Evolutionary conservation across 2,329 filamentous ascomycete genomes (phyloP), one percentile per base, ranked within the genome.

Genomic region (Cytospora schulzeri): DNA sequence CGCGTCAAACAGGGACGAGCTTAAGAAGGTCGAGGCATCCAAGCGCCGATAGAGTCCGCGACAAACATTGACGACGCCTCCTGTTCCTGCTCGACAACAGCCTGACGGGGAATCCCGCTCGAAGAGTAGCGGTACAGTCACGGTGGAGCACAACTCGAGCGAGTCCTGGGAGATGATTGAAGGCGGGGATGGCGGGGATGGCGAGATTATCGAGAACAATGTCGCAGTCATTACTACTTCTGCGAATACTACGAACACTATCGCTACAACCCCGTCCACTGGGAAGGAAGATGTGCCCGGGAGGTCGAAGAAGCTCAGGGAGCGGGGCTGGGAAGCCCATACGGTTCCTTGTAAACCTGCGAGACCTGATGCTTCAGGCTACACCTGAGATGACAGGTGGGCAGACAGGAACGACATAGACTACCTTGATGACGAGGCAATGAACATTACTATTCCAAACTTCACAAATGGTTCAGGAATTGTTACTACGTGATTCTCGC

Each of bases 1-100:
- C 38, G n/a, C 4, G 14, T 35, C 14, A 11, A 33, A 66, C 69
- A 93, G 91, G 80, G 91, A 97, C 78, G 94, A 98, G 78, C 81
- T 97, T 69, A 96, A 96, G 85, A 97, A 97, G 81, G 91, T 97
- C 73, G 92, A 95, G 76, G 85, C 88, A 50, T 83, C 86, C 67
- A 91, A 91, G 81, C 85, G 85, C 72, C 81, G 83, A 80, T 86
- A 74, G 79, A 68, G 64, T 35, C 29, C 41, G n/a, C 22, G 60
- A 60, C 64, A 5, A 19, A 22, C 22, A 22, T 15, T 1, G 50
- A 15, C 51, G 22, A 35, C 35, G 4, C 2, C 26, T 12, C n/a
- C 19, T n/a, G 29, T 50, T 17, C 52, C 38, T 19, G 52, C 52
- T 50, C 12, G 26, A 50, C 60, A 19, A 22, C n/a, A 3, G 12